These are phyloP conservation scores for Umbelopsis ramanniana DNA, from an alignment of 192 early-diverging fungal species.

Conservation along the genomic window DNA sequence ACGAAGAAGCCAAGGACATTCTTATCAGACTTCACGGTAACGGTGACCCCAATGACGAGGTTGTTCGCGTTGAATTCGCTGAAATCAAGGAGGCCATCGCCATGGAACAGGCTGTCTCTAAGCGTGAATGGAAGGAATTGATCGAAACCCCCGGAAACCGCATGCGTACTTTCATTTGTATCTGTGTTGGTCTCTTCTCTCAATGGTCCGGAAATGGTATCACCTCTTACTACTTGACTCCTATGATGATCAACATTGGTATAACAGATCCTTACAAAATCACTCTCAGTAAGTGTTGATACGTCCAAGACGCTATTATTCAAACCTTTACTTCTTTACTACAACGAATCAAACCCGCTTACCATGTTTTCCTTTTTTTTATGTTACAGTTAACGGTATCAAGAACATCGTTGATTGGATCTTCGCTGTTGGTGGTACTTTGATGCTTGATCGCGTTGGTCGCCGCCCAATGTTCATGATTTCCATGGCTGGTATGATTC, in stretches of 20 bases:
- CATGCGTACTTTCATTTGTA: constrained; percentile 53
- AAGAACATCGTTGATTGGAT: constrained; percentile 2
- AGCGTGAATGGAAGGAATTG: constrained; percentile 58
- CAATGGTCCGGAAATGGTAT: constrained; percentile 10
- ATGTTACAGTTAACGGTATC: neutral
- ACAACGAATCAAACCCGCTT: too few species aligned
- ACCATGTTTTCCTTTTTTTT: neutral
- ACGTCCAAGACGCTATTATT: too few species aligned
- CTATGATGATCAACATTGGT: neutral
- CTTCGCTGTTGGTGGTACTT: neutral
- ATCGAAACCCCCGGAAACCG: constrained; percentile 43
- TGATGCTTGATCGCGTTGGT: constrained; percentile 60
- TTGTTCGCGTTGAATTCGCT: constrained; percentile 60
- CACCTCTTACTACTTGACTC: constrained; percentile 10
- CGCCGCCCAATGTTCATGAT: constrained; percentile 25
- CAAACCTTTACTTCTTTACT: too few species aligned
- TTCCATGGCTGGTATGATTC: constrained; percentile 10
- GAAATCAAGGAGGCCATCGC: constrained; percentile 67
- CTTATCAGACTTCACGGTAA: constrained; percentile 65
- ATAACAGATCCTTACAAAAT: neutral
- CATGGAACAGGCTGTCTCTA: constrained; percentile 60
- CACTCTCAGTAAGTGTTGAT: neutral
- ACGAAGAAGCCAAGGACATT: constrained; percentile 64
- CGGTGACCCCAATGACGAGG: constrained; percentile 55
- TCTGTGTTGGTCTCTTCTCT: constrained; percentile 55